phyloP scores from a whole-genome alignment of 2,329 filamentous ascomycete genomes.

The Ascochyta koolunga region DNA sequence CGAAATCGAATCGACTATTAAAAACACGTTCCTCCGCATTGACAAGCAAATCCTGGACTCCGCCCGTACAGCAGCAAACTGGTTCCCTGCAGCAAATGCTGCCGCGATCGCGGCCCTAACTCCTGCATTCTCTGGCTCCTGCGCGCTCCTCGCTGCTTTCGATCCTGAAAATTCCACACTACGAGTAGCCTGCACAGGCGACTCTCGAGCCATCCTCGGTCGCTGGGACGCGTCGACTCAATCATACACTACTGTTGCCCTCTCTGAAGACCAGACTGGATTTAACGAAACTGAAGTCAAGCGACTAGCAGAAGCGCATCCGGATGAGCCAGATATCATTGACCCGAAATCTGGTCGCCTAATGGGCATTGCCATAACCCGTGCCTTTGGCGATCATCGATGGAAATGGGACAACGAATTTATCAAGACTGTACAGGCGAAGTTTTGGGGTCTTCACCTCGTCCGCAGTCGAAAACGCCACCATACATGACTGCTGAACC shows the following conservation, averaged over 20 bases:
- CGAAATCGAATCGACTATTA: constrained; percentile 62
- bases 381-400: constrained; percentile 71
- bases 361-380: constrained; percentile 66
- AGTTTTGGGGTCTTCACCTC: constrained; percentile 56
- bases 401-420: constrained; percentile 69
- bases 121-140: constrained; percentile 61
- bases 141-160: constrained; percentile 67
- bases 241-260: constrained; percentile 59
- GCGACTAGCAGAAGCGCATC: constrained; percentile 64
- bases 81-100: constrained; percentile 44
- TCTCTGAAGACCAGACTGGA: constrained; percentile 71
- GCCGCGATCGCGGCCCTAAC: constrained; percentile 39
- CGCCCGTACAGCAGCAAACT: constrained; percentile 48
- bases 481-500: constrained; percentile 74
- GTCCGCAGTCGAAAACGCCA: constrained; percentile 58
- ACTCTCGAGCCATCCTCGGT: constrained; percentile 71
- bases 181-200: constrained; percentile 69
- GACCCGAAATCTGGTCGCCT: constrained; percentile 62
- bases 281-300: constrained; percentile 64
- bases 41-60: constrained; percentile 61
- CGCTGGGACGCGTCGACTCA: constrained; percentile 51
- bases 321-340: constrained; percentile 65
- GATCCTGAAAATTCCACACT: constrained; percentile 61
- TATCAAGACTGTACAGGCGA: constrained; percentile 52
- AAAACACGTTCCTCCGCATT: constrained; percentile 61